Evolutionary conservation across 1,284 basidiomycete species (phyloP).

Genomic region (Puccinia hordei): DNA sequence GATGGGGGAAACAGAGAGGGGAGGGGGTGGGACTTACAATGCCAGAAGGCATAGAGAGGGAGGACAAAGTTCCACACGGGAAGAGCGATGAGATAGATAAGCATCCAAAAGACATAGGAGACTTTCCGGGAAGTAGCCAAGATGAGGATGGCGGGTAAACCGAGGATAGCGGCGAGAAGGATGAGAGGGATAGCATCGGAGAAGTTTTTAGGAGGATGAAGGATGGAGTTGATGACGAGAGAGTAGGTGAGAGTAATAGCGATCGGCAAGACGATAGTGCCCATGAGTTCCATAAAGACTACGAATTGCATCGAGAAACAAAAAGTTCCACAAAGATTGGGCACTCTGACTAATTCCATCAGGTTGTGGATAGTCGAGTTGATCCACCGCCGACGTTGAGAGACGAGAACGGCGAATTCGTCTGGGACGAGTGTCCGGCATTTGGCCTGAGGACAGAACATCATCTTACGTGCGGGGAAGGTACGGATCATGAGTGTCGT

Average conservation of each 20-base stretch:
- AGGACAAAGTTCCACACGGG: constrained; percentile 95
- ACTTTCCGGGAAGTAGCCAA: constrained; percentile 90
- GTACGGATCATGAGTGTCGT: constrained; percentile 91
- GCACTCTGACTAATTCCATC: constrained; percentile 96
- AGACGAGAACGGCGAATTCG: constrained; percentile 87
- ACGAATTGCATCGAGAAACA: constrained; percentile 70
- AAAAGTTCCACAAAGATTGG: constrained; percentile 73
- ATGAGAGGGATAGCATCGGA: constrained; percentile 91
- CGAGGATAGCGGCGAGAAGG: constrained; percentile 84
- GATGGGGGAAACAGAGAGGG: neutral
- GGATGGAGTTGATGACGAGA: constrained; percentile 73
- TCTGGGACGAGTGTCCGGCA: constrained; percentile 96
- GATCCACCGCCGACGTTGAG: constrained; percentile 98
- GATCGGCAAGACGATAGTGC: constrained; percentile 90
- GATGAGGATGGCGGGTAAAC: constrained; percentile 89
- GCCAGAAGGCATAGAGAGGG: constrained; percentile 96
- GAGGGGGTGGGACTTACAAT: constrained; percentile 62
- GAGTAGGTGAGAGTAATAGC: constrained; percentile 89
- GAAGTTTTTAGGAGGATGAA: constrained; percentile 80
- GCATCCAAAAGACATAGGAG: constrained; percentile 96
- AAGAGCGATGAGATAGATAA: constrained; percentile 86
- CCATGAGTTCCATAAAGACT: constrained; percentile 96
- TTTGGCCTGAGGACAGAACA: constrained; percentile 94
- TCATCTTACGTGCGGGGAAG: constrained; percentile 94
- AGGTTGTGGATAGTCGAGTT: constrained; percentile 99